A percentile compares a stretch with the other conserved stretches of the same genome.
phyloP scores from a whole-genome alignment of 2,329 filamentous ascomycete species.

The Fusarium pininemorale region DNA sequence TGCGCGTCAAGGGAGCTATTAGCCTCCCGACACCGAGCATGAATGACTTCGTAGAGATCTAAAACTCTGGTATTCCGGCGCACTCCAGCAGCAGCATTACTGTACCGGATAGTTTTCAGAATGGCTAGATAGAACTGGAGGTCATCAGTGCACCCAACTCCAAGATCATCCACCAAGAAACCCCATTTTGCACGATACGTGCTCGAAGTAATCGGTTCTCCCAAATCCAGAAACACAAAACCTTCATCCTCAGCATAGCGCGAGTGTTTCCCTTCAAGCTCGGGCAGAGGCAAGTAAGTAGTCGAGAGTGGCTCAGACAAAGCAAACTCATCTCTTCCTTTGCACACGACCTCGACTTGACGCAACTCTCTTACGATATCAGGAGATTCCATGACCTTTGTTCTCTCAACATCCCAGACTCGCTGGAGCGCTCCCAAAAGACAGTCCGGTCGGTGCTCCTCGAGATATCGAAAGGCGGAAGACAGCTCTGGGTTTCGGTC shows the following conservation, averaged over 20 bases:
- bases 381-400: neutral
- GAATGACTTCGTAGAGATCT: conserved; percentile 33
- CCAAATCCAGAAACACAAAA: conserved; percentile 26
- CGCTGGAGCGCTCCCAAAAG: conserved; percentile 13
- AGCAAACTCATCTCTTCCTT: neutral
- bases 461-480: conserved; percentile 11
- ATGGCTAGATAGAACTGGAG: conserved; percentile 28
- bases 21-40: conserved; percentile 25
- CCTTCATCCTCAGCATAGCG: conserved; percentile 26
- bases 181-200: conserved; percentile 28
- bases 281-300: conserved; percentile 29
- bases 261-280: conserved; percentile 25
- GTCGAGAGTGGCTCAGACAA: neutral
- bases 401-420: conserved; percentile 10
- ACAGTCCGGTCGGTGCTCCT: neutral
- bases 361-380: conserved; percentile 10
- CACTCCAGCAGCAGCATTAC: conserved; percentile 8
- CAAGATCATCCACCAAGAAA: conserved; percentile 31
- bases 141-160: conserved; percentile 26
- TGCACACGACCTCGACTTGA: conserved; percentile 19
- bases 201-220: conserved; percentile 10
- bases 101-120: conserved; percentile 6
- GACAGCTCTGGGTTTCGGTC: neutral
- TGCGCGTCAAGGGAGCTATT: conserved; percentile 8
- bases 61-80: neutral